Conservation (phyloP, 768 basidiomycete species). For the Lyophyllum decastes region DNA sequence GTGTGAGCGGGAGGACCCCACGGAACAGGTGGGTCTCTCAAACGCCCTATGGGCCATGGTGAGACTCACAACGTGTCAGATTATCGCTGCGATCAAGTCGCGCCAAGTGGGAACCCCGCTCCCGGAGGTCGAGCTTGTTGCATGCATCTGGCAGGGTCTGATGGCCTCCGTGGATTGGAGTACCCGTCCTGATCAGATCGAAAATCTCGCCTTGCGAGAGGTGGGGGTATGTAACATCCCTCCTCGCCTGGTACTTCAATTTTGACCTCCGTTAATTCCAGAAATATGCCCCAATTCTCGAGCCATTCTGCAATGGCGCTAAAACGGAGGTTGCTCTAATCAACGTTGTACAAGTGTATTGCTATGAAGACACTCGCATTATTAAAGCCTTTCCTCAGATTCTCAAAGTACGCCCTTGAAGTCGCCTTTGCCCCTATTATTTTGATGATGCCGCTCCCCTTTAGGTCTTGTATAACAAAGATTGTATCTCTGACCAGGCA, state of each 20-base stretch:
- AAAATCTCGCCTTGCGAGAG: constrained; percentile 85
- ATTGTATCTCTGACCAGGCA: constrained; percentile 93
- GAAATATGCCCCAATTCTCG: constrained; percentile 84
- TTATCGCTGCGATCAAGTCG: constrained; percentile 70
- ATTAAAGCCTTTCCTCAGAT: constrained; percentile 96
- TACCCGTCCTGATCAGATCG: constrained; percentile 89
- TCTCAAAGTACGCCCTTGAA: constrained; percentile 61
- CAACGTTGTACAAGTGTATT: constrained; percentile 93
- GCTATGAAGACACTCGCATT: constrained; percentile 94
- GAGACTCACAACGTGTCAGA: constrained; percentile 42
- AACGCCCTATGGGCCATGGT: not conserved
- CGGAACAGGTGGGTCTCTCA: constrained; percentile 59
- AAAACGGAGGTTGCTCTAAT: constrained; percentile 94
- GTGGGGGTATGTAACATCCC: constrained; percentile 63
- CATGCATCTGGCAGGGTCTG: constrained; percentile 91
- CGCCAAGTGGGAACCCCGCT: constrained; percentile 81
- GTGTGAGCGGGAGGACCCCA: constrained; percentile 67
- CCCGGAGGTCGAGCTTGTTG: constrained; percentile 80
- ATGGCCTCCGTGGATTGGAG: constrained; percentile 88
- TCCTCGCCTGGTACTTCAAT: not conserved
- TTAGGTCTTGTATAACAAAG: constrained; percentile 94
- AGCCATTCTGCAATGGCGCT: constrained; percentile 85
- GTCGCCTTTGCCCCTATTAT: not conserved
- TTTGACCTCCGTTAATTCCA: constrained; percentile 29
- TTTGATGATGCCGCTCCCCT: not conserved